These are phyloP conservation scores for Discostella stelligeroides DNA, from an alignment of 108 stramenopile genomes.

Conservation along the genomic window DNA sequence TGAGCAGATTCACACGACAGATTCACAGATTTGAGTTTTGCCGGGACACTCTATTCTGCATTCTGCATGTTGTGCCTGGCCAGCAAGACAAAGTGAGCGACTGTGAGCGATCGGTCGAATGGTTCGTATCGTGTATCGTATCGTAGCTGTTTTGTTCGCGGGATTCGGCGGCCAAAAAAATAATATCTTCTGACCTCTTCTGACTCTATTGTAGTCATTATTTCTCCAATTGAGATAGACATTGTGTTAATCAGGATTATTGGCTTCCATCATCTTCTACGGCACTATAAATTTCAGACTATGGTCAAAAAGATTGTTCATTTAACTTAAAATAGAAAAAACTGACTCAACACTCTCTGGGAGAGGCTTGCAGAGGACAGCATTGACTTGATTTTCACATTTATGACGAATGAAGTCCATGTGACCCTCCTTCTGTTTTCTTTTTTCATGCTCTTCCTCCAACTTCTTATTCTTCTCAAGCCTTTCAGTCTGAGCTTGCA, in stretches of 20 bases:
- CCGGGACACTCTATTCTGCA: no score
- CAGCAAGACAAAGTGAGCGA: no score
- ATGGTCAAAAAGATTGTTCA: not conserved
- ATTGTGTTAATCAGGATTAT: not conserved
- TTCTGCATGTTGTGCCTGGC: no score
- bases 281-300: not conserved
- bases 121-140: no score
- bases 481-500: constrained; percentile 41
- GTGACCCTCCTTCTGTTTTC: constrained; percentile 35
- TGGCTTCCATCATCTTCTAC: not conserved
- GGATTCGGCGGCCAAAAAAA: no score
- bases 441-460: constrained; percentile 39
- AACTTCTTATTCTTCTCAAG: constrained; percentile 37
- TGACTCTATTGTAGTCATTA: no score
- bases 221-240: no score
- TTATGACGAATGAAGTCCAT: constrained; percentile 47
- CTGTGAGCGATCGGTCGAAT: no score
- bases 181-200: no score
- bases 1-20: no score
- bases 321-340: constrained; percentile 30
- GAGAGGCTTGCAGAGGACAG: constrained; percentile 48
- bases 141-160: no score
- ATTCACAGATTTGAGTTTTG: no score
- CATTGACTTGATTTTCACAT: constrained; percentile 66
- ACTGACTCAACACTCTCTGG: constrained; percentile 22